Conservation (phyloP, 305 asterid species). For the Vinca major region DNA sequence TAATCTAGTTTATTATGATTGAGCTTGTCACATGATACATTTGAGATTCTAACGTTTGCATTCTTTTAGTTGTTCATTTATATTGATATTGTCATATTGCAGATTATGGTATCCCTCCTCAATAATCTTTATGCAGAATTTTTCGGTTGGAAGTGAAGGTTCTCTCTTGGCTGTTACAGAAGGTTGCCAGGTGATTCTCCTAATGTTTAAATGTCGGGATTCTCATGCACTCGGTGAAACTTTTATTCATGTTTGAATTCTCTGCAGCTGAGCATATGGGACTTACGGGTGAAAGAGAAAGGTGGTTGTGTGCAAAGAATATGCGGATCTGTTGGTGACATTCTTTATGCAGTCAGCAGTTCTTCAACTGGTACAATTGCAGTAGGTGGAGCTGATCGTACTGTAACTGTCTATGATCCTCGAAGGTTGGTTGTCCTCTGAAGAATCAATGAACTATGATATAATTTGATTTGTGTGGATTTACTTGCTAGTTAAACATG, state of each 20-base stretch:
- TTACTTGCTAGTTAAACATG: neutral
- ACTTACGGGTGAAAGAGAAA: slow-evolving; percentile 71
- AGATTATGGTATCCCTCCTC: slow-evolving; percentile 87
- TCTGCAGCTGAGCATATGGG: slow-evolving; percentile 83
- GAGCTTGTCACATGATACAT: neutral
- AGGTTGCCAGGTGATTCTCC: slow-evolving; percentile 71
- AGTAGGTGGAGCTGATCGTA: slow-evolving; percentile 76
- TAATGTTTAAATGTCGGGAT: slow-evolving; percentile 10
- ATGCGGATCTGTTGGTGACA: slow-evolving; percentile 77
- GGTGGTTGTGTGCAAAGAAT: slow-evolving; percentile 85
- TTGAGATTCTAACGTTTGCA: neutral
- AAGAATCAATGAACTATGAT: slow-evolving; percentile 1
- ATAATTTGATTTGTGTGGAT: neutral
- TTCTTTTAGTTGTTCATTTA: neutral
- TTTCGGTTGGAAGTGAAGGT: slow-evolving; percentile 36
- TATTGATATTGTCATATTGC: slow-evolving; percentile 18
- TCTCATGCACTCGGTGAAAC: slow-evolving; percentile 3
- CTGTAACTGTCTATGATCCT: slow-evolving; percentile 82
- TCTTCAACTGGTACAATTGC: slow-evolving; percentile 74
- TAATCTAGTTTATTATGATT: neutral
- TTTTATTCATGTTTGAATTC: slow-evolving; percentile 3
- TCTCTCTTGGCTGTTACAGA: slow-evolving; percentile 68
- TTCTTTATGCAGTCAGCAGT: slow-evolving; percentile 52
- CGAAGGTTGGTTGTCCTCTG: slow-evolving; percentile 51
- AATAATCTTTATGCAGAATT: slow-evolving; percentile 42